Conservation (phyloP, 1,284 basidiomycete species). For the Ganoderma leucocontextum region DNA sequence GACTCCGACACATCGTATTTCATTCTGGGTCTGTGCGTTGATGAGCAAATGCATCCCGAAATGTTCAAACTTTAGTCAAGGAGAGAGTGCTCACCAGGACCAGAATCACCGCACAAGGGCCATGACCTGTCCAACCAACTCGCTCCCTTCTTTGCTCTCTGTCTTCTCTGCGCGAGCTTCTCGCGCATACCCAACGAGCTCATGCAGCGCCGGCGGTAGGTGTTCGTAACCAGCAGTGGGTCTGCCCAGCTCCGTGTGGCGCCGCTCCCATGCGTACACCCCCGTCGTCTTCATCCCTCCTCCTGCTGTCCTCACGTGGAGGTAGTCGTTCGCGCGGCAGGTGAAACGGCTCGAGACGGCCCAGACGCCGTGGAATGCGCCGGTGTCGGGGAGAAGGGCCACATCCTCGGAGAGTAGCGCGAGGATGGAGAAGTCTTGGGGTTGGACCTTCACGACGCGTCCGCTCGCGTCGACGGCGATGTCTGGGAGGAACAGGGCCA, state of each 20-base stretch:
- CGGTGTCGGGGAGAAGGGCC: not conserved
- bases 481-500: not conserved
- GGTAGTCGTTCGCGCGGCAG: not conserved
- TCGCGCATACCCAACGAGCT: not conserved
- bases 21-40: not conserved
- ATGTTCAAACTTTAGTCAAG: not conserved
- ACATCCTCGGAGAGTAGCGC: not conserved
- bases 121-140: not conserved
- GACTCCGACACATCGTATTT: not conserved
- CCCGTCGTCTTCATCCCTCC: not conserved
- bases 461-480: not conserved
- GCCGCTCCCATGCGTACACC: not conserved
- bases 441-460: not conserved
- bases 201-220: slow-evolving; percentile 1
- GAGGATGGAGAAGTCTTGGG: not conserved
- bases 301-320: not conserved
- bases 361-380: not conserved
- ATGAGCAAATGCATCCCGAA: not conserved
- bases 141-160: not conserved
- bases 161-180: not conserved
- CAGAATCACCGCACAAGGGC: not conserved
- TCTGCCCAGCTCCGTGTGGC: not conserved
- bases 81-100: not conserved
- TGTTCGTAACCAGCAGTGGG: not conserved
- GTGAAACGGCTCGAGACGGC: not conserved